Conservation (phyloP, 306 rosid genomes). For the Pyrus bretschneideri region DNA sequence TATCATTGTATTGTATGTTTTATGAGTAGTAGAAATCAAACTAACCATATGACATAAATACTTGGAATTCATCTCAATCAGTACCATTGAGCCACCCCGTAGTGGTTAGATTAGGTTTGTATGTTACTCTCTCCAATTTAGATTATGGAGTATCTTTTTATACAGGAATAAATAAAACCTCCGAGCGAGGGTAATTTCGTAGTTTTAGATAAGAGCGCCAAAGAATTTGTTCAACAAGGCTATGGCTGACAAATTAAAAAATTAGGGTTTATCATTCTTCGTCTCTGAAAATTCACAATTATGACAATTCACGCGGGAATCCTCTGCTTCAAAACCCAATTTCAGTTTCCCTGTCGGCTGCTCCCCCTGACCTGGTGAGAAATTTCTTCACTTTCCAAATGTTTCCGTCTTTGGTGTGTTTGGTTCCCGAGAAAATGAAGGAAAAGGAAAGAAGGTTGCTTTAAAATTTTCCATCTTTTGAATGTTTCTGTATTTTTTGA, state of each 20-base stretch:
- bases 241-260: neutral
- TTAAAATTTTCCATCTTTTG: neutral
- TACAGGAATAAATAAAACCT: too few species aligned
- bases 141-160: too few species aligned
- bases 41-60: too few species aligned
- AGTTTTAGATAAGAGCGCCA: too few species aligned
- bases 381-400: neutral
- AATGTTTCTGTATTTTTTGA: neutral
- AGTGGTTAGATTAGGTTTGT: too few species aligned
- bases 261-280: neutral
- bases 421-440: conserved; percentile 13
- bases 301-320: conserved; percentile 53
- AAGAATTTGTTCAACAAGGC: too few species aligned
- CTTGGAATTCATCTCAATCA: too few species aligned
- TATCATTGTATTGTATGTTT: too few species aligned
- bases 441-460: neutral
- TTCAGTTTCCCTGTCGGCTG: conserved; percentile 29
- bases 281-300: conserved; percentile 7
- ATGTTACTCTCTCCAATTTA: too few species aligned
- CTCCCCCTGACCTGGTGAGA: conserved; percentile 42
- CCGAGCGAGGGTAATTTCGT: too few species aligned
- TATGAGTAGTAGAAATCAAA: too few species aligned
- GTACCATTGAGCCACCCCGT: accelerated
- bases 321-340: conserved; percentile 34
- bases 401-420: conserved; percentile 6